A percentile compares a stretch with the other conserved stretches of the same genome.
These are phyloP conservation scores for Marasmius fiardii DNA, from an alignment of 1,284 basidiomycete species.

Conservation along the genomic window DNA sequence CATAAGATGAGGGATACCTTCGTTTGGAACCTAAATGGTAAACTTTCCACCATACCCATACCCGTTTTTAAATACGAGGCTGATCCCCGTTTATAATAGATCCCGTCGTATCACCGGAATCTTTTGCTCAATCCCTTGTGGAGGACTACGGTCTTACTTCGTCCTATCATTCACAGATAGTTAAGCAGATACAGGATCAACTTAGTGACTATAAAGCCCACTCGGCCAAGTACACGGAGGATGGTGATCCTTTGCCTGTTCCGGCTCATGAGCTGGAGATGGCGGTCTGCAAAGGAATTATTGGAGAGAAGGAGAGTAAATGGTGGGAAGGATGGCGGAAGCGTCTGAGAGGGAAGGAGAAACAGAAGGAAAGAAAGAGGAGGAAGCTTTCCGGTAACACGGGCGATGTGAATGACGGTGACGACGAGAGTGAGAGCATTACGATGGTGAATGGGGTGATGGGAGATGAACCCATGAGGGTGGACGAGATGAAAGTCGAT, in stretches of 20 bases:
- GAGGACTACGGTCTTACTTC: conserved; percentile 86
- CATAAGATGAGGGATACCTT: conserved; percentile 95
- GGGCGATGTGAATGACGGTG: conserved; percentile 28
- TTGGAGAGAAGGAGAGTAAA: conserved; percentile 47
- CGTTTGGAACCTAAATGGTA: conserved; percentile 94
- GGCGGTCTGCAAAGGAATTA: conserved; percentile 33
- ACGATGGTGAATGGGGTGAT: conserved; percentile 27
- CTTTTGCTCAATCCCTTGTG: conserved; percentile 87
- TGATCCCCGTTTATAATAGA: conserved; percentile 44
- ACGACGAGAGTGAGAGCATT: conserved; percentile 28
- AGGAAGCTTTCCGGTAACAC: conserved; percentile 24
- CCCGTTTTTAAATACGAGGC: background rate
- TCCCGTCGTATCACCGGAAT: conserved; percentile 83
- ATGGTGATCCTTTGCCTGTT: conserved; percentile 28
- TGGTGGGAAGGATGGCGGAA: conserved; percentile 79
- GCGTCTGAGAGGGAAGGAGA: conserved; percentile 37
- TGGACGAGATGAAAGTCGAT: conserved; percentile 55
- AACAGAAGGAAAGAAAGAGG: conserved; percentile 19
- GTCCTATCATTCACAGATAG: conserved; percentile 73
- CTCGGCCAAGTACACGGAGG: conserved; percentile 43
- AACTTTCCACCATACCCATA: conserved; percentile 21
- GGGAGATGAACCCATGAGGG: conserved; percentile 39
- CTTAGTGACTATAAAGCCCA: conserved; percentile 77
- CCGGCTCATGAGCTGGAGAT: conserved; percentile 28
- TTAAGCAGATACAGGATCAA: conserved; percentile 85